Evolutionary conservation across 345 rosid species (phyloP).

Genomic region (Pugionium cornutum): DNA sequence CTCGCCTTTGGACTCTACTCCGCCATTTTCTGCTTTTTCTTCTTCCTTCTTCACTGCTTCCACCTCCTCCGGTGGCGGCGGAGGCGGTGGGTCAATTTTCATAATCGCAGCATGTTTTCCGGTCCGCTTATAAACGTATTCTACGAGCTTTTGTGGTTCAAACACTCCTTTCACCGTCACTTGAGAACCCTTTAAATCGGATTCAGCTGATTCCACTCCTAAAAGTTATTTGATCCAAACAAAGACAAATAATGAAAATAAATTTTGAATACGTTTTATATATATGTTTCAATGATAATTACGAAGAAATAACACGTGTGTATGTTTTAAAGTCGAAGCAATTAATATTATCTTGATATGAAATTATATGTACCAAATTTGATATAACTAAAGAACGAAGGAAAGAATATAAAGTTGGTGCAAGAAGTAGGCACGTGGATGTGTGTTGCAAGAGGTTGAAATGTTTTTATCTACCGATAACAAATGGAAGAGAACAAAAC

Average conservation of each 20-base stretch:
- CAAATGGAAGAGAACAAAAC: no score
- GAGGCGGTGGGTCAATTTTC: conserved; percentile 50
- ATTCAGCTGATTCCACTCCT: conserved; percentile 94
- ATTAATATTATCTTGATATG: no score
- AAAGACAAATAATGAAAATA: no score
- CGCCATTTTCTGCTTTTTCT: conserved; percentile 19
- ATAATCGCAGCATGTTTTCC: conserved; percentile 79
- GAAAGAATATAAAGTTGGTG: no score
- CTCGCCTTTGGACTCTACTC: conserved; percentile 38
- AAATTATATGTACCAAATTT: no score
- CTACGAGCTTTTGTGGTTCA: conserved; percentile 67
- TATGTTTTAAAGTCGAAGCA: no score
- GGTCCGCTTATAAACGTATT: conserved; percentile 66
- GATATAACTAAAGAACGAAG: no score
- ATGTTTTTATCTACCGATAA: no score
- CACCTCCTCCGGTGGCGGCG: conserved; percentile 50
- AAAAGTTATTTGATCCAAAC: conserved; percentile 1
- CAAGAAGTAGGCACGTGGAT: no score
- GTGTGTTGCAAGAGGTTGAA: no score
- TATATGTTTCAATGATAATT: no score
- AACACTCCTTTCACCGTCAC: conserved; percentile 89
- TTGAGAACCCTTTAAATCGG: conserved; percentile 83
- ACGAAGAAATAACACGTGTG: no score
- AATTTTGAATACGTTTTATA: background rate
- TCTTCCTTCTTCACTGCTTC: conserved; percentile 46